phyloP scores from a whole-genome alignment of 2,329 filamentous ascomycete species.

The Fusarium mangiferae region DNA sequence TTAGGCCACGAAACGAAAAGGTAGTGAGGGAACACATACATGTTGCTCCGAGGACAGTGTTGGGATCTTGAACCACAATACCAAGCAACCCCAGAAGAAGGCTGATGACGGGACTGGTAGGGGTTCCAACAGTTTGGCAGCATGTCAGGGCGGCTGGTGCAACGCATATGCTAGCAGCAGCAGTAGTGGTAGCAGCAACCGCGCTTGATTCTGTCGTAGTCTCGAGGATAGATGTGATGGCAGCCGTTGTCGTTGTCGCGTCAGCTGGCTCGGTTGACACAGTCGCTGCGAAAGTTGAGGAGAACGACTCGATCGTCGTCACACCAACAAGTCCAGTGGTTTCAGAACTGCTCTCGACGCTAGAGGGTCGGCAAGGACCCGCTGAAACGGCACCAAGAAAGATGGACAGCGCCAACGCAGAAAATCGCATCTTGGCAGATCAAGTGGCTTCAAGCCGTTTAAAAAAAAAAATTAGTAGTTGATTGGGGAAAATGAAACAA shows the following conservation, averaged over 20 bases:
- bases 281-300: background rate
- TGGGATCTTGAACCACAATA: background rate
- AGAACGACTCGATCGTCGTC: background rate
- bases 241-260: background rate
- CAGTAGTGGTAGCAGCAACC: background rate
- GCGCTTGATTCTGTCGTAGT: background rate
- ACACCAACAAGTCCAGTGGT: background rate
- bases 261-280: background rate
- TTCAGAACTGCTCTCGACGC: background rate
- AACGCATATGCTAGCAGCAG: background rate
- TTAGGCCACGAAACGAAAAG: background rate
- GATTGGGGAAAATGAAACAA: background rate
- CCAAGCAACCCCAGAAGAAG: background rate
- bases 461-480: background rate
- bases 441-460: background rate
- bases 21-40: background rate
- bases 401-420: background rate
- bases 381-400: background rate
- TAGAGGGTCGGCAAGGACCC: background rate
- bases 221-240: background rate
- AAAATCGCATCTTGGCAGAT: background rate
- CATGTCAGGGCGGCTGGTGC: background rate
- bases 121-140: background rate
- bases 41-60: background rate
- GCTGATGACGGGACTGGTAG: background rate